Evolutionary conservation across 164 flowering plant genomes (phyloP).

Genomic region (Macadamia integrifolia): DNA sequence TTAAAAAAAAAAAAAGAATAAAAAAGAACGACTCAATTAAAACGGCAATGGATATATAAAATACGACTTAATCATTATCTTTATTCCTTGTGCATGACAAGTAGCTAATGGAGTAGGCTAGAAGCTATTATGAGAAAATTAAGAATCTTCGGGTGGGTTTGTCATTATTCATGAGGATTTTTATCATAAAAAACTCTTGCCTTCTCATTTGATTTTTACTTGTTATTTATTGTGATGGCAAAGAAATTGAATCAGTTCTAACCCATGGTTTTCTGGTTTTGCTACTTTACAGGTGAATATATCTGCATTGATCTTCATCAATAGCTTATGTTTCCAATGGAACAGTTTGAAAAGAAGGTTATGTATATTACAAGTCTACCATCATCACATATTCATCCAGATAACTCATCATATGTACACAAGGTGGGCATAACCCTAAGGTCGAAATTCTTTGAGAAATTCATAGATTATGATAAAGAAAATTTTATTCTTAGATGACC

Average conservation of each 20-base stretch:
- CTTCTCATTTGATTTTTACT: too few species aligned
- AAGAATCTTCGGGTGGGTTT: too few species aligned
- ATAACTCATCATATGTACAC: slow-evolving; percentile 32
- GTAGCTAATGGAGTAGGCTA: too few species aligned
- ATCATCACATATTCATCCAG: slow-evolving; percentile 24
- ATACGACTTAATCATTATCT: too few species aligned
- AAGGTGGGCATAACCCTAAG: slow-evolving; percentile 59
- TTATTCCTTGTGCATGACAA: too few species aligned
- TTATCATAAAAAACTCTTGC: too few species aligned
- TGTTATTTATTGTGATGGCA: too few species aligned
- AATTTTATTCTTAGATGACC: slow-evolving; percentile 71
- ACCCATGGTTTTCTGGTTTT: slow-evolving; percentile 5
- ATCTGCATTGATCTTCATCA: not conserved
- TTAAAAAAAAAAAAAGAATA: too few species aligned
- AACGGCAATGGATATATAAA: too few species aligned
- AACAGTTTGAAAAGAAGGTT: slow-evolving; percentile 31
- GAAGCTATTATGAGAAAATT: too few species aligned
- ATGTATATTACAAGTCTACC: slow-evolving; percentile 31
- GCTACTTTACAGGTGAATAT: slow-evolving; percentile 14
- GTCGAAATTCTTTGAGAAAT: slow-evolving; percentile 48
- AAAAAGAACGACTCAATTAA: too few species aligned
- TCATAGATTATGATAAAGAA: slow-evolving; percentile 41
- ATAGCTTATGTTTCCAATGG: slow-evolving; percentile 18
- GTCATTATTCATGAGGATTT: too few species aligned
- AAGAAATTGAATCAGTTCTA: not conserved